Evolutionary conservation across 2,329 filamentous ascomycete genomes (phyloP).

Genomic region (Ophiostoma montium): DNA sequence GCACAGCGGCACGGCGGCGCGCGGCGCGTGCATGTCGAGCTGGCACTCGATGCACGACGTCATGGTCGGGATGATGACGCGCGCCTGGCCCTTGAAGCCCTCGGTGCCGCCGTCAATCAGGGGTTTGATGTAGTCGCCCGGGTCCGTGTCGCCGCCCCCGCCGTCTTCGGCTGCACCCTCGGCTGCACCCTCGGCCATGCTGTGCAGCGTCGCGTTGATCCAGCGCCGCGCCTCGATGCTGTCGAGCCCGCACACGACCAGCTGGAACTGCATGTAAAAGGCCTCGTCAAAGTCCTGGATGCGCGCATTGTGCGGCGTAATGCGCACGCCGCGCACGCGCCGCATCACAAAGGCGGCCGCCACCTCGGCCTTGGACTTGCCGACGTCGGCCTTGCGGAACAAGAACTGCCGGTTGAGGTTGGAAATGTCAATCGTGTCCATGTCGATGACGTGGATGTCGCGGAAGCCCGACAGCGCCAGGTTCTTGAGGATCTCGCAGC

Average conservation of each 20-base stretch:
- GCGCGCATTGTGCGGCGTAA: constrained; percentile 84
- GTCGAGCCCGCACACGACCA: constrained; percentile 88
- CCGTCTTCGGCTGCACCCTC: constrained; percentile 35
- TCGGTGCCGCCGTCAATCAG: constrained; percentile 95
- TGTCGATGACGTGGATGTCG: constrained; percentile 97
- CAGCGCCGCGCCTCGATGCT: constrained; percentile 95
- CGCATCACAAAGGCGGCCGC: constrained; percentile 84
- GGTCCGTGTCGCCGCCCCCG: constrained; percentile 32
- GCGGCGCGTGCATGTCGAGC: constrained; percentile 95
- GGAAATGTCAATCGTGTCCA: constrained; percentile 98
- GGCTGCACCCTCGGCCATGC: constrained; percentile 58
- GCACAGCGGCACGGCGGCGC: constrained; percentile 89
- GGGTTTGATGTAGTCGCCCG: constrained; percentile 72
- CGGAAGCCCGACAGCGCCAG: constrained; percentile 90
- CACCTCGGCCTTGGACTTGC: constrained; percentile 84
- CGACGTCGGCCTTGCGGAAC: constrained; percentile 82
- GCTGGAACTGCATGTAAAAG: constrained; percentile 94
- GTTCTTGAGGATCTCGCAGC: constrained; percentile 94
- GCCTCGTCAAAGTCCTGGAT: constrained; percentile 95
- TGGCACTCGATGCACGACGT: constrained; percentile 98
- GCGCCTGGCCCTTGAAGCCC: constrained; percentile 91
- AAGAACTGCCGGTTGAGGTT: constrained; percentile 97
- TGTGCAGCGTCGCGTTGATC: constrained; percentile 91
- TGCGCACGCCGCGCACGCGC: constrained; percentile 78
- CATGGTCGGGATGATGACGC: constrained; percentile 82